Evolutionary conservation across 1,284 basidiomycete genomes (phyloP), one percentile per base, ranked within the genome.

Genomic region (Apiotrichum mycotoxinovorans): DNA sequence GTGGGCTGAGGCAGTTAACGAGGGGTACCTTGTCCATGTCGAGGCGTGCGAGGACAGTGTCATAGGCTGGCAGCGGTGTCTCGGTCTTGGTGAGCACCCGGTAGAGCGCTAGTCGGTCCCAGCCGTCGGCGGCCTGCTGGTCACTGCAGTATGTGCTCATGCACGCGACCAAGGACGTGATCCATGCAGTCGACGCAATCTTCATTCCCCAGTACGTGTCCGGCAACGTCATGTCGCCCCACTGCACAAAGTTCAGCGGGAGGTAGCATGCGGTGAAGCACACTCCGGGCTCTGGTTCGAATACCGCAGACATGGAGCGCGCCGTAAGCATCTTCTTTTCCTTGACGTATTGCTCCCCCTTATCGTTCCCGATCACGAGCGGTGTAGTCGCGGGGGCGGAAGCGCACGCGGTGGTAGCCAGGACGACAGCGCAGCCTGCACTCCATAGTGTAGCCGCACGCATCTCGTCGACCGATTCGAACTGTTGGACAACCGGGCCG

Each of bases 141-240:
- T 20, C 22, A 17, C 34, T 15, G 50, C 64, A 66, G 55, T 69
- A 67, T 10, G 11, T 48, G 25, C 52, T 47, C 37, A 59, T 58
- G 46, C 64, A 67, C 10, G 57, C 27, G 2, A 60, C 58, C 3
- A 65, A 17, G 2, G 66, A 66, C 2, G 57, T 61, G 40, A 62
- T 38, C 52, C 27, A 62, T 1, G n/a, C 9, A 3, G 33, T 5
- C 2, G 42, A 51, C 1, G 30, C 38, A 2, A 52, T 34, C 33
- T 30, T 40, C 17, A 22, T 43, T 7, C 34, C 23, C 58, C 54
- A 60, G 14, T 30, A 41, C 22, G 53, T 4, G 17, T 40, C 34
- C n/a, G 25, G 22, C 34, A 12, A 7, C 7, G 8, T 25, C 38
- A 55, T 52, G 46, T 59, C 51, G 17, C 40, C 42, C 47, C 55